These are phyloP conservation scores for Hypoxylon fragiforme DNA, from an alignment of 495 filamentous ascomycete species.

Conservation along the genomic window DNA sequence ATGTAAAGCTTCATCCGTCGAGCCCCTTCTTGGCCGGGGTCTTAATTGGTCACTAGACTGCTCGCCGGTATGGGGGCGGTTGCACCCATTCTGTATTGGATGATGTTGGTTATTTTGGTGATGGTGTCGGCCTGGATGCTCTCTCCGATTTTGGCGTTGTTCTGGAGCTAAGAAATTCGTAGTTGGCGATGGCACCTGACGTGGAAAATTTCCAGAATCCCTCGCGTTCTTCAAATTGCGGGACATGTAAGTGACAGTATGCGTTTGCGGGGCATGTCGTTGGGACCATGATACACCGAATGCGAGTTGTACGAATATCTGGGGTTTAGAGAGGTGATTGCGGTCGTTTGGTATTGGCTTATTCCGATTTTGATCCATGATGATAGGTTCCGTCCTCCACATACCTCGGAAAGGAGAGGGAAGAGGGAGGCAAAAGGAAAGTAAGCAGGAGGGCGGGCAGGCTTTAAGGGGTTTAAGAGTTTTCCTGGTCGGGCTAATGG, in stretches of 20 bases:
- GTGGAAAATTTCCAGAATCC: slow-evolving; percentile 42
- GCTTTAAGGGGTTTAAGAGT: slow-evolving; percentile 1
- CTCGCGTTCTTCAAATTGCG: slow-evolving; percentile 43
- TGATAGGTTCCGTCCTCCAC: slow-evolving; percentile 32
- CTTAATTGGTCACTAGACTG: slow-evolving; percentile 24
- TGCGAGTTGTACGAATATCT: slow-evolving; percentile 51
- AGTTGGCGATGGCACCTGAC: slow-evolving; percentile 46
- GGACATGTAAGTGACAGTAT: slow-evolving; percentile 50
- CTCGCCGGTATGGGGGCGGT: slow-evolving; percentile 17
- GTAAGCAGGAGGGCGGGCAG: not conserved
- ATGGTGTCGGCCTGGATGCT: slow-evolving; percentile 21
- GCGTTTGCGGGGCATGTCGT: slow-evolving; percentile 43
- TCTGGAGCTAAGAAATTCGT: slow-evolving; percentile 47
- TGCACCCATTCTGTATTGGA: slow-evolving; percentile 32
- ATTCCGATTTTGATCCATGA: slow-evolving; percentile 37
- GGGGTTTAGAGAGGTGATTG: slow-evolving; percentile 37
- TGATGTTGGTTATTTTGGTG: slow-evolving; percentile 29
- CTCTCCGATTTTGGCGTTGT: slow-evolving; percentile 32
- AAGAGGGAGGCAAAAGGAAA: not conserved
- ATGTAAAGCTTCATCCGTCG: slow-evolving; percentile 32
- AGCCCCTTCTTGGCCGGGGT: slow-evolving; percentile 34
- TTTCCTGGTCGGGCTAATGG: not conserved
- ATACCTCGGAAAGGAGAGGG: slow-evolving; percentile 7
- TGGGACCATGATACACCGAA: slow-evolving; percentile 50
- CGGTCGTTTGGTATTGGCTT: slow-evolving; percentile 29